Conservation (phyloP, 352 stramenopile species). For the Thalassiosira allenii region DNA sequence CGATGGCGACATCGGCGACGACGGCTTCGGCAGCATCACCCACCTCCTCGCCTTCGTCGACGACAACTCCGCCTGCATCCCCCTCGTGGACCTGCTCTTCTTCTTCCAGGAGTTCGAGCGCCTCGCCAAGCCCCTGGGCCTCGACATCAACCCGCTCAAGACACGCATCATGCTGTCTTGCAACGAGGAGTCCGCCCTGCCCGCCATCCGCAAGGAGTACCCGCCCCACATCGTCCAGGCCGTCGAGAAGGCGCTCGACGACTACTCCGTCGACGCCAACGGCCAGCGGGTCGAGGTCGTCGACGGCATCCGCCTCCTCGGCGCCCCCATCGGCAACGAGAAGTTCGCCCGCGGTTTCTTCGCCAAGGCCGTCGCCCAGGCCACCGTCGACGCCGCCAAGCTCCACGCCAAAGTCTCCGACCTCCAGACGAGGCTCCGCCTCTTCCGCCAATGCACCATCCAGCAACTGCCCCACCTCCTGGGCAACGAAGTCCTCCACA, state of each 20-base stretch:
- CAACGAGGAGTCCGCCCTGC: not conserved
- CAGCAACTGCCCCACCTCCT: constrained; percentile 20
- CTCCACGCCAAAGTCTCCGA: not conserved
- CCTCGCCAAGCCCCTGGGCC: not conserved
- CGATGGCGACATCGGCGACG: constrained; percentile 10
- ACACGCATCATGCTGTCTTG: constrained; percentile 35
- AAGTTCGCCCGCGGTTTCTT: constrained; percentile 23
- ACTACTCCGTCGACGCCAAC: not conserved
- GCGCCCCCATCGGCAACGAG: constrained; percentile 2
- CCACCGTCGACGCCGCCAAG: not conserved
- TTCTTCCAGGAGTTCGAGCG: not conserved
- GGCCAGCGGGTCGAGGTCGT: not conserved
- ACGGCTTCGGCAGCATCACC: constrained; percentile 12
- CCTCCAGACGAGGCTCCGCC: constrained; percentile 30
- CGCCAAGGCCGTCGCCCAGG: not conserved
- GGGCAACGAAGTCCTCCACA: constrained; percentile 23
- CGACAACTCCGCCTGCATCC: not conserved
- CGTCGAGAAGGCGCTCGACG: not conserved
- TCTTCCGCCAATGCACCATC: constrained; percentile 43
- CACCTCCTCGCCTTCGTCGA: constrained; percentile 18
- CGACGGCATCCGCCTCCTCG: constrained; percentile 8
- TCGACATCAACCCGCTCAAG: constrained; percentile 18
- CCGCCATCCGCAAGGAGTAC: not conserved
- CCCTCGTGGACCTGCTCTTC: constrained; percentile 13
- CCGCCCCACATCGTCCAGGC: not conserved